Evolutionary conservation across 2,329 filamentous ascomycete genomes (phyloP), one percentile per base, ranked within the genome.

Genomic region (Colletotrichum limetticola): DNA sequence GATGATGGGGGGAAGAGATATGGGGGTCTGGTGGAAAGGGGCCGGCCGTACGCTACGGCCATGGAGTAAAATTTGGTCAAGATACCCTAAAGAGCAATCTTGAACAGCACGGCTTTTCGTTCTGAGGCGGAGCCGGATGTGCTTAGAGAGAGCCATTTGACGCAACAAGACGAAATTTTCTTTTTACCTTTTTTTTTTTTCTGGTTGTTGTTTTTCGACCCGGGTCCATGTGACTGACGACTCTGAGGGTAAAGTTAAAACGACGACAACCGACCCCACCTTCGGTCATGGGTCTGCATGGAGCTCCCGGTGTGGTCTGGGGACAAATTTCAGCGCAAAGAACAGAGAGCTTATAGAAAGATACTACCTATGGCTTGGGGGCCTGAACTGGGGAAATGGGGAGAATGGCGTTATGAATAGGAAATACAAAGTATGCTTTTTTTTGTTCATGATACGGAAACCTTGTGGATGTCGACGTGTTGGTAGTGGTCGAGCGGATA

Each of bases 41-140:
- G 22, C 52, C 26, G 58, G 12, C 53, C 35, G 28, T 26, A 46
- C 14, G 14, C 42, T 62, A 35, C 32, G 57, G 59, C 35, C 42
- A 72, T 42, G 62, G 61, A 72, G 58, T 62, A 68, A 22, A 63
- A 63, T 72, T 67, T 74, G 71, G 71, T 72, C 71, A 72, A 71
- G 71, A 74, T 74, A 74, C 71, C 71, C 69, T 59, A 68, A 56
- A 72, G 71, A 72, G 71, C 71, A 61, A 71, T 73, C 71, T 73
- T 73, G 67, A 64, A 71, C 46, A 61, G 71, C 66, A 73, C 71
- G 60, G 60, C 71, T 66, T 26, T 32, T 46, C 46, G n/a, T 65
- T 32, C 35, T 24, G 46, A 68, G 5, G 26, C 30, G 55, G 49
- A 63, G 55, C 59, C 66, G 42, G 59, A 22, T 55, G 60, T 73